These are phyloP conservation scores for Lenzites betulinus DNA, from an alignment of 768 basidiomycete genomes.

Conservation along the genomic window DNA sequence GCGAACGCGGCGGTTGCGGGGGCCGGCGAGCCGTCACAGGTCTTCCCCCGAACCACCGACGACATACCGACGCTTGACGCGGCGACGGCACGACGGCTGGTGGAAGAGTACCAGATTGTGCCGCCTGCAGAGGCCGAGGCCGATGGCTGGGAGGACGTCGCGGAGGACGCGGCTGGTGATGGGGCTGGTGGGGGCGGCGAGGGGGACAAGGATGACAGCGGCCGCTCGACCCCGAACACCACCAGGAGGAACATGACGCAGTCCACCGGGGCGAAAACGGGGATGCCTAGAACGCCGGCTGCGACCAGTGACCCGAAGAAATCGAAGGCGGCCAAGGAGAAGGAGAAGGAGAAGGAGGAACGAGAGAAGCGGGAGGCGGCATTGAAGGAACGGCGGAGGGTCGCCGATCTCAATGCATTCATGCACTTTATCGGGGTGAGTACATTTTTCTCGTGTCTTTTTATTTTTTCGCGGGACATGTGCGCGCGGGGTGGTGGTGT, in stretches of 20 bases:
- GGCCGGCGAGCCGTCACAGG: slow-evolving; percentile 1
- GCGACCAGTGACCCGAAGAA: too few relatives aligned
- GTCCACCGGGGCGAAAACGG: too few relatives aligned
- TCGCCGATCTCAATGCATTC: slow-evolving; percentile 19
- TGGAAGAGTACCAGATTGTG: slow-evolving; percentile 47
- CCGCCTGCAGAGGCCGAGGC: background rate
- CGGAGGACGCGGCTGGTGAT: too few relatives aligned
- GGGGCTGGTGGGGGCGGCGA: too few relatives aligned
- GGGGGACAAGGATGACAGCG: too few relatives aligned
- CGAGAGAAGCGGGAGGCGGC: background rate
- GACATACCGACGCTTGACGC: slow-evolving; percentile 46
- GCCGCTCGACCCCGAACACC: too few relatives aligned
- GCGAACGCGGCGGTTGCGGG: background rate
- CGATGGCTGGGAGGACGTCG: too few relatives aligned
- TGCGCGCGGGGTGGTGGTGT: background rate
- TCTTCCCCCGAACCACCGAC: slow-evolving; percentile 51
- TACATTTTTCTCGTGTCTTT: background rate
- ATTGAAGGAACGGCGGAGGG: background rate
- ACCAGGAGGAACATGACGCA: too few relatives aligned
- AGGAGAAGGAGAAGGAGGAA: background rate
- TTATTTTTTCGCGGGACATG: background rate
- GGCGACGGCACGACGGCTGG: slow-evolving; percentile 42
- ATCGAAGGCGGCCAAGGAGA: background rate
- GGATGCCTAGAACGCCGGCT: background rate
- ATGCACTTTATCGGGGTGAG: slow-evolving; percentile 26